These are phyloP conservation scores for Fusarium coffeatum DNA, from an alignment of 2,329 filamentous ascomycete genomes.

Conservation along the genomic window DNA sequence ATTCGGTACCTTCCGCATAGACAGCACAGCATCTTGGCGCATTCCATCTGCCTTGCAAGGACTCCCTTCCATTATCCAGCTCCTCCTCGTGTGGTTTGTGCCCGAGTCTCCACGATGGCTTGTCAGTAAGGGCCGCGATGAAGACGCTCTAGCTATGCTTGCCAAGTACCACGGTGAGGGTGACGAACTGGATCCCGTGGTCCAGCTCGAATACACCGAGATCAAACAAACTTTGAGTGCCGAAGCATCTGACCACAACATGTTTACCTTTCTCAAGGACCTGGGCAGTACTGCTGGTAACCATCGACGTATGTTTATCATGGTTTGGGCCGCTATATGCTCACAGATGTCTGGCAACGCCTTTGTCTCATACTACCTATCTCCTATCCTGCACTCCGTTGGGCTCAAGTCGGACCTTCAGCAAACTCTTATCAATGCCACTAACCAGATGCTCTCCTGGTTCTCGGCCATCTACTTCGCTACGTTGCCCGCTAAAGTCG, in stretches of 20 bases:
- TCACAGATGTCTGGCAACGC: conserved; percentile 8
- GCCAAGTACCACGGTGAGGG: neutral
- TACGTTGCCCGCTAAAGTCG: neutral
- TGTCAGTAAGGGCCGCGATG: neutral
- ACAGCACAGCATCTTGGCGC: neutral
- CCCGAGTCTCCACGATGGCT: conserved; percentile 1
- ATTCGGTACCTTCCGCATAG: neutral
- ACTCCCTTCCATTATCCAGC: neutral
- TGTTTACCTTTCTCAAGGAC: neutral
- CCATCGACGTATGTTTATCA: neutral
- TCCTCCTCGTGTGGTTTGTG: neutral
- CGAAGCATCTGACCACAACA: neutral
- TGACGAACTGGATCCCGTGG: neutral
- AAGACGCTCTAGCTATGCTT: neutral
- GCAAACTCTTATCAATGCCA: conserved; percentile 9
- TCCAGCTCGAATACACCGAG: conserved; percentile 1
- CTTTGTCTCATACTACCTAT: neutral
- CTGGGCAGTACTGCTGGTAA: neutral
- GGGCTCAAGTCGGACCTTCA: neutral
- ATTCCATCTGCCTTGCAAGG: neutral
- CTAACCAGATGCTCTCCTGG: conserved; percentile 1
- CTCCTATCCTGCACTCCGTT: neutral
- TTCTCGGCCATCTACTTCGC: conserved; percentile 8
- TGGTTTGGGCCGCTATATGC: neutral
- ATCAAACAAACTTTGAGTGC: neutral